Percentiles rank a stretch among this genome's conserved stretches.
phyloP scores from a whole-genome alignment of 2,329 filamentous ascomycete species.

The Pseudodiploospora longispora region DNA sequence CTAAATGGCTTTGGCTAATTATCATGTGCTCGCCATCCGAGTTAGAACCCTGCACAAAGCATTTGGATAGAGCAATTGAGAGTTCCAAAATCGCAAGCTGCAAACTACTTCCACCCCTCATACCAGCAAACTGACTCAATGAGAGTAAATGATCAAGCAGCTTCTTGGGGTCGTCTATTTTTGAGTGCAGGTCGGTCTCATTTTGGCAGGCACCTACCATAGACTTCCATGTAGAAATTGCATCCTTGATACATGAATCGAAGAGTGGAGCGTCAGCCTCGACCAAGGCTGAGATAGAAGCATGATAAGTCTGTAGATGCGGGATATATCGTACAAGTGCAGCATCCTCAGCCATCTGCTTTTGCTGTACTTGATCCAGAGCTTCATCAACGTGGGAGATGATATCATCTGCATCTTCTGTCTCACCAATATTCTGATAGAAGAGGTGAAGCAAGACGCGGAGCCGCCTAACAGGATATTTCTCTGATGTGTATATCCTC shows the following conservation, averaged over 20 bases:
- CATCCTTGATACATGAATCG: slow-evolving; percentile 23
- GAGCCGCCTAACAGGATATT: slow-evolving; percentile 44
- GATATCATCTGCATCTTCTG: slow-evolving; percentile 31
- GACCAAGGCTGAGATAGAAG: slow-evolving; percentile 36
- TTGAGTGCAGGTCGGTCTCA: slow-evolving; percentile 31
- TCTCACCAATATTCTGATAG: slow-evolving; percentile 39
- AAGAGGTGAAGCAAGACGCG: slow-evolving; percentile 43
- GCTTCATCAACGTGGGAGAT: slow-evolving; percentile 30
- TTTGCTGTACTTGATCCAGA: slow-evolving; percentile 25
- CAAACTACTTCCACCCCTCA: slow-evolving; percentile 40
- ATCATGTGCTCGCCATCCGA: slow-evolving; percentile 33
- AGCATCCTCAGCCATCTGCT: slow-evolving; percentile 36
- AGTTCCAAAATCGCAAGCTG: slow-evolving; percentile 41
- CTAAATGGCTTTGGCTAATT: slow-evolving; percentile 38
- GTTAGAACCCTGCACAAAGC: slow-evolving; percentile 20
- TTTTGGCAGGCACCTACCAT: slow-evolving; percentile 32
- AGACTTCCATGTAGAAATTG: slow-evolving; percentile 36
- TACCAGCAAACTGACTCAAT: slow-evolving; percentile 41
- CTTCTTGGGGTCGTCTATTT: slow-evolving; percentile 41
- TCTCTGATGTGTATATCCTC: slow-evolving; percentile 39
- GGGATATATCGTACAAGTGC: slow-evolving; percentile 36
- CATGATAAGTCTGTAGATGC: slow-evolving; percentile 39
- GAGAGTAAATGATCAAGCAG: slow-evolving; percentile 44
- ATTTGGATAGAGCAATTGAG: slow-evolving; percentile 31
- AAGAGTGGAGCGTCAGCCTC: slow-evolving; percentile 25